Base-by-base conservation (phyloP, 202 grass and related monocot genomes). In the Panicum virgatum region DNA sequence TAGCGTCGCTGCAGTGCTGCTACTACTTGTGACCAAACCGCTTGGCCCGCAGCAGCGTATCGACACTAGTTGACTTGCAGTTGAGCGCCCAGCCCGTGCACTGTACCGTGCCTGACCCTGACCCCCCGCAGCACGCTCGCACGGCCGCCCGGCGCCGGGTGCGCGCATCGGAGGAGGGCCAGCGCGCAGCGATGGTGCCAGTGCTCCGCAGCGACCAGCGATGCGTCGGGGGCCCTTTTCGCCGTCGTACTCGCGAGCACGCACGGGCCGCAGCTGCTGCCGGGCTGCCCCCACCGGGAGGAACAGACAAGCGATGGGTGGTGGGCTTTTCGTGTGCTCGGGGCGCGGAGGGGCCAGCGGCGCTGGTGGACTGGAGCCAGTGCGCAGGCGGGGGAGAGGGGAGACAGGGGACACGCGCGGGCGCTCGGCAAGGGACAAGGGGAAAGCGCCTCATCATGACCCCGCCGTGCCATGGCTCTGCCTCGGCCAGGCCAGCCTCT, bases 401-500 rank as follows among this genome's bases (percentile, higher is more conserved):
- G 65, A 53, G 66, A 72, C 83, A 16, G 64, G 82, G 15, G 64
- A 85, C 82, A 89, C 56, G 78, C 87, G 80, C 72, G 65, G 65
- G 48, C 53, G 66, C 29, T 27, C 57, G 39, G 10, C 26, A 57
- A 76, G 50, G 26, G 63, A 45, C 26, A 44, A 14, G 19, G 5
- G 16, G 26, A 70, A 76, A 81, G 64, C 37, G 26, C 27, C 62
- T 70, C 83, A 82, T 81, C 72, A 82, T 89, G n/a, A 29, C 6
- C 62, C 79, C 22, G 30, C 46, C 61, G 29, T 54, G 46, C 11
- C 51, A 22, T 34, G 71, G 12, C 69, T 53, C n/a, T n/a, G n/a
- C n/a, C n/a, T n/a, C n/a, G 45, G 1, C 70, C 9, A 7, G 22
- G 15, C 56, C 32, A 43, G 29, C n/a, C 60, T 42, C 60, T 42